These are phyloP conservation scores for Syncephalastrum racemosum DNA, from an alignment of 371 early-diverging fungal genomes.

Conservation along the genomic window DNA sequence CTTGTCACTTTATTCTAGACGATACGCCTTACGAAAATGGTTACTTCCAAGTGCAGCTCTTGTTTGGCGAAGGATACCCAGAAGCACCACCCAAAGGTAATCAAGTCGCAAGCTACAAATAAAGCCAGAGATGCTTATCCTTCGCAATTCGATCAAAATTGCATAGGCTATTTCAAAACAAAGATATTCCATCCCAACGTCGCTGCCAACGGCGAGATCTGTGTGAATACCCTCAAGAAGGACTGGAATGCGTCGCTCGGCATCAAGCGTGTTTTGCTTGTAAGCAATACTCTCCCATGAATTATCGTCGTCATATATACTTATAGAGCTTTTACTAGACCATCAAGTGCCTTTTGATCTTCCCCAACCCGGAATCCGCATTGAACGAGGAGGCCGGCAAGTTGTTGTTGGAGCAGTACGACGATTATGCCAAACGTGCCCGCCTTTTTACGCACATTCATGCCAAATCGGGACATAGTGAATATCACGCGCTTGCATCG, in stretches of 20 bases:
- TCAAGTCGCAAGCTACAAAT: neutral
- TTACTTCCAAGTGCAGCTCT: slow-evolving; percentile 64
- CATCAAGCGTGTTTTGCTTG: slow-evolving; percentile 78
- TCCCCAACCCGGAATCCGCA: slow-evolving; percentile 93
- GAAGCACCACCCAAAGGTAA: slow-evolving; percentile 73
- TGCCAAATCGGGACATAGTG: slow-evolving; percentile 49
- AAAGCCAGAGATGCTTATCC: no score
- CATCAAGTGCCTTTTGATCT: slow-evolving; percentile 87
- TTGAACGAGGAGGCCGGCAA: slow-evolving; percentile 92
- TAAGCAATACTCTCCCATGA: slow-evolving; percentile 24
- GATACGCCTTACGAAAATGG: slow-evolving; percentile 85
- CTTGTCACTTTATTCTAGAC: slow-evolving; percentile 15
- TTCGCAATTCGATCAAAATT: neutral
- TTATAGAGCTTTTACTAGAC: slow-evolving; percentile 57
- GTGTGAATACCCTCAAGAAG: slow-evolving; percentile 90
- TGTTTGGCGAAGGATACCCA: slow-evolving; percentile 69
- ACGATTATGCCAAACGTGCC: slow-evolving; percentile 78
- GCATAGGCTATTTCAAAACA: slow-evolving; percentile 71
- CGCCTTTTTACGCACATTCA: slow-evolving; percentile 76
- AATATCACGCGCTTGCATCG: slow-evolving; percentile 21
- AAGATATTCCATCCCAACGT: slow-evolving; percentile 96
- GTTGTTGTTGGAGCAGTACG: slow-evolving; percentile 83
- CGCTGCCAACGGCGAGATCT: slow-evolving; percentile 82
- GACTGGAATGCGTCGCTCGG: slow-evolving; percentile 89
- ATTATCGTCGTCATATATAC: no score